Base-by-base conservation (phyloP, 2,329 filamentous ascomycete species). In the Karstenula rhodostoma region DNA sequence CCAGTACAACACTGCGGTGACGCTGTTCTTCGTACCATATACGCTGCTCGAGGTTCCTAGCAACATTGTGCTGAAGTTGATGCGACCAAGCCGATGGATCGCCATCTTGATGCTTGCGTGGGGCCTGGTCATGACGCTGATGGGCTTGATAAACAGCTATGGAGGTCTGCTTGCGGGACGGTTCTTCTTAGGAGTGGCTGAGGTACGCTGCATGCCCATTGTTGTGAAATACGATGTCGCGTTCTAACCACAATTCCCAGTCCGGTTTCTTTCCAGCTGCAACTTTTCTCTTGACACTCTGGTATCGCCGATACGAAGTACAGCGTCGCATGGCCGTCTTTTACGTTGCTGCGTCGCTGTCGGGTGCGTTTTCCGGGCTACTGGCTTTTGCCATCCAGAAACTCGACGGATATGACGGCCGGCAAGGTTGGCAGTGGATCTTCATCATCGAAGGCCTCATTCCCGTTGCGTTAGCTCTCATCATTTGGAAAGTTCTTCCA, bases 241-340 rank as follows among this genome's bases (percentile, higher is more conserved):
- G 57, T 49, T 32, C 67, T 71, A 17, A 71, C 44, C 32, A 15
- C 3, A 51, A 23, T n/a, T 13, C 35, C 5, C 47, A 73, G 71
- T 84, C 85, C 33, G 89, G 88, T 0, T 78, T 91, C 56, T 80
- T 90, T 3, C 89, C 89, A 0, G 89, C 88, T 22, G 89, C 90
- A 68, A 85, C 86, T 0, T 76, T 76, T 52, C 57, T 76, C 13
- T 61, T 77, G 9, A 77, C 74, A 3, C 57, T 75, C 8, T 78
- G 75, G 75, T 78, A 78, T 50, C 69, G 68, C 2, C 69, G 75
- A 12, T 74, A 71, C 48, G 75, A 78, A 65, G 56, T 76, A 3
- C 73, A 76, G 52, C 69, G 71, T 13, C 71, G 75, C 4, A 73
- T 77, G 72, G 74, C 75, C 6, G 68, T 77, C 12, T 76, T 77